These are phyloP conservation scores for Diaporthe sp. DNA, from an alignment of 2,329 filamentous ascomycete species.

Conservation along the genomic window DNA sequence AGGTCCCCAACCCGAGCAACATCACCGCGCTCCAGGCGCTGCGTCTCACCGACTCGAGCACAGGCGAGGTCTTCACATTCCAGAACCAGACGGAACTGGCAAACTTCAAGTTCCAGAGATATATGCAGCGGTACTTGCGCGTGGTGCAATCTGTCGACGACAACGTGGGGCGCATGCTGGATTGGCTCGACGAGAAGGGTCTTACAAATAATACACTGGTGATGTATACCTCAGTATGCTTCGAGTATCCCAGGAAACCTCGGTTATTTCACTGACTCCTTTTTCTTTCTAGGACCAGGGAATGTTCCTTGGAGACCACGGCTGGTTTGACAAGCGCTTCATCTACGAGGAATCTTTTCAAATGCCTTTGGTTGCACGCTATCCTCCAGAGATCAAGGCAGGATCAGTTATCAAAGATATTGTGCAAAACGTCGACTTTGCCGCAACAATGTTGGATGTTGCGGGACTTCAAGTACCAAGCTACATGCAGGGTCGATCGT, in stretches of 20 bases:
- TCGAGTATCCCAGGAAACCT: too few relatives aligned
- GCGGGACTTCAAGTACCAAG: slow-evolving; percentile 55
- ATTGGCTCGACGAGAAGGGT: slow-evolving; percentile 57
- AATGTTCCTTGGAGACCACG: slow-evolving; percentile 69
- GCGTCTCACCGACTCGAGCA: slow-evolving; percentile 59
- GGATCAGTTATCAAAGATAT: slow-evolving; percentile 60
- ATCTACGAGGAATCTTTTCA: slow-evolving; percentile 70
- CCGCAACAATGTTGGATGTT: slow-evolving; percentile 61
- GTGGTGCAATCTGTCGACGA: slow-evolving; percentile 66
- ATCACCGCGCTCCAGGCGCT: slow-evolving; percentile 42
- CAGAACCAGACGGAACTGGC: slow-evolving; percentile 54
- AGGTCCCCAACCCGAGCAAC: slow-evolving; percentile 50
- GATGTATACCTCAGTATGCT: slow-evolving; percentile 58
- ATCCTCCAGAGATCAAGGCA: slow-evolving; percentile 55
- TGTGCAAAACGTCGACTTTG: slow-evolving; percentile 67
- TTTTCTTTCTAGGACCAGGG: slow-evolving; percentile 57
- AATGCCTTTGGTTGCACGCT: slow-evolving; percentile 65
- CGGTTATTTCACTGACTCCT: neutral
- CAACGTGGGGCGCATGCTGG: slow-evolving; percentile 61
- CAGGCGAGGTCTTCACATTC: slow-evolving; percentile 61
- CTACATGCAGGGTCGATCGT: slow-evolving; percentile 66
- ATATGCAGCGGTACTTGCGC: slow-evolving; percentile 68
- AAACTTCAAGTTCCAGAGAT: slow-evolving; percentile 68
- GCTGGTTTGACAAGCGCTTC: slow-evolving; percentile 70
- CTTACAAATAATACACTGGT: slow-evolving; percentile 62